phyloP scores from a whole-genome alignment of 306 rosid species.

The Heteromeles arbutifolia region DNA sequence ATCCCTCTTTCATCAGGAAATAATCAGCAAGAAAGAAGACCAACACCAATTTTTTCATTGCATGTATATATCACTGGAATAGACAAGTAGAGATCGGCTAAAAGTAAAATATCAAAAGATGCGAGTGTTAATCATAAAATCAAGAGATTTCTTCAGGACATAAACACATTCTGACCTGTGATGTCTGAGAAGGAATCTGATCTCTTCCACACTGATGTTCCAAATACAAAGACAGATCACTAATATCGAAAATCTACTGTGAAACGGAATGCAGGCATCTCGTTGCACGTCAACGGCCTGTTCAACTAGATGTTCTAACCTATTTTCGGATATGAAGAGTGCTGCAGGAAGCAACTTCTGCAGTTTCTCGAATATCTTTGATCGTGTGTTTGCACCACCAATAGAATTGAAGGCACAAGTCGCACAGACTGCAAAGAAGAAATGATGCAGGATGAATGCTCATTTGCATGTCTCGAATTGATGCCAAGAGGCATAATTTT shows the following conservation, averaged over 20 bases:
- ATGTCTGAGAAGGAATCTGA: conserved; percentile 18
- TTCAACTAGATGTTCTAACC: conserved; percentile 22
- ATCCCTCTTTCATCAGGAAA: conserved; percentile 53
- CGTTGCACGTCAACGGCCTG: conserved; percentile 19
- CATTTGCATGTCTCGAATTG: conserved; percentile 4
- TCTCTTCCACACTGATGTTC: conserved; percentile 22
- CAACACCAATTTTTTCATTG: conserved; percentile 35
- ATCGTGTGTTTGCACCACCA: conserved; percentile 9
- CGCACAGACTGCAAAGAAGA: neutral
- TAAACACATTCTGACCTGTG: conserved; percentile 6
- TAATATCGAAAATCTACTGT: neutral
- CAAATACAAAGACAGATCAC: conserved; percentile 14
- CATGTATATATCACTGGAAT: neutral
- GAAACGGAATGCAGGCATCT: conserved; percentile 14
- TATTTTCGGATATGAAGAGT: conserved; percentile 8
- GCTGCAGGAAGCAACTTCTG: conserved; percentile 18
- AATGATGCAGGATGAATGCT: conserved; percentile 10
- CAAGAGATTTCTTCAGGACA: neutral
- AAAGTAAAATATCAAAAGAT: conserved; percentile 29
- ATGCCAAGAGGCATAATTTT: conserved; percentile 16
- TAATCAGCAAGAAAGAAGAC: conserved; percentile 56
- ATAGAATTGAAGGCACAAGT: conserved; percentile 3
- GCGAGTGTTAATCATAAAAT: too few relatives aligned
- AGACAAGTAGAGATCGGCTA: conserved; percentile 48
- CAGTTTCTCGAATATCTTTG: conserved; percentile 14